Percentiles rank a stretch among this genome's conserved stretches.
Evolutionary conservation across 495 filamentous ascomycete species (phyloP).

Genomic region (Penicillium desertorum): DNA sequence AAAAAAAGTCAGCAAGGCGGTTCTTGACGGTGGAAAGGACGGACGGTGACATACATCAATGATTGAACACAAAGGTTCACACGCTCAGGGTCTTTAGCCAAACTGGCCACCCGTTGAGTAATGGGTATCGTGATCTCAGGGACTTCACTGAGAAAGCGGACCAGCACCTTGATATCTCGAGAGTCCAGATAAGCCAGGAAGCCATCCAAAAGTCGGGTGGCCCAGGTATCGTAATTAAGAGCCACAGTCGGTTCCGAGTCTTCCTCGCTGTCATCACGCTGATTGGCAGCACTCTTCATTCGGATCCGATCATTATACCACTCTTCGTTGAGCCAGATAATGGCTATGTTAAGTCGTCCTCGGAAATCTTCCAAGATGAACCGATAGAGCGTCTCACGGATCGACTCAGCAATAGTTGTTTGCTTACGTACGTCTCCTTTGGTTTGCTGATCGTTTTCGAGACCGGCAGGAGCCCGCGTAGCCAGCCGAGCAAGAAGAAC

Average conservation of each 20-base stretch:
- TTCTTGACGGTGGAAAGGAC: neutral
- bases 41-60: slow-evolving; percentile 50
- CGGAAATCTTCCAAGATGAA: slow-evolving; percentile 92
- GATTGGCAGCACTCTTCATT: slow-evolving; percentile 40
- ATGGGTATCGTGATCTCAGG: slow-evolving; percentile 71
- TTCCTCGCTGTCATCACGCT: slow-evolving; percentile 42
- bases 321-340: slow-evolving; percentile 93
- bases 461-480: slow-evolving; percentile 69
- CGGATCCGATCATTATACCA: slow-evolving; percentile 91
- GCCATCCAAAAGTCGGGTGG: slow-evolving; percentile 77
- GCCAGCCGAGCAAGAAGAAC: slow-evolving; percentile 82
- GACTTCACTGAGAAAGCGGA: slow-evolving; percentile 88
- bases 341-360: slow-evolving; percentile 77
- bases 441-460: slow-evolving; percentile 51
- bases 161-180: slow-evolving; percentile 77
- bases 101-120: slow-evolving; percentile 69
- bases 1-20: slow-evolving; percentile 13
- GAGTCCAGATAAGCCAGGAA: slow-evolving; percentile 82
- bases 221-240: slow-evolving; percentile 77
- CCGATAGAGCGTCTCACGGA: slow-evolving; percentile 75
- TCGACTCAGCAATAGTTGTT: slow-evolving; percentile 57
- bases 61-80: slow-evolving; percentile 61
- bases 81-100: slow-evolving; percentile 87
- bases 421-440: slow-evolving; percentile 29
- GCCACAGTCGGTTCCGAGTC: slow-evolving; percentile 29